Evolutionary conservation across 805 yeast genomes (phyloP).

Genomic region (Wickerhamomyces rabaulensis): DNA sequence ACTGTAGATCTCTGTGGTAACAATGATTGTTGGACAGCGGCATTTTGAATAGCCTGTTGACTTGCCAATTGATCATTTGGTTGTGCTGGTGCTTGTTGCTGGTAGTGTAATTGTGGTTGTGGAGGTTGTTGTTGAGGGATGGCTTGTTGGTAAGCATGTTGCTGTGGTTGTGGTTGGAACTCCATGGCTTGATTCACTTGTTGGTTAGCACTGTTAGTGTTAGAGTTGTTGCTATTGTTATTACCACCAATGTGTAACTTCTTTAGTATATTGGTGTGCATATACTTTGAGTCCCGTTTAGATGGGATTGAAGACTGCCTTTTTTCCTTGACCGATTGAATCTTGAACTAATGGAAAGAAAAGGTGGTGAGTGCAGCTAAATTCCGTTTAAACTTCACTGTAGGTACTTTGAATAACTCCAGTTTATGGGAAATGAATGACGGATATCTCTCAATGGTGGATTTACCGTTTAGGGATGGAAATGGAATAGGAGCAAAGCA

Average conservation of each 20-base stretch:
- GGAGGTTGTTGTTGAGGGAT: background rate
- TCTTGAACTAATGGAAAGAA: background rate
- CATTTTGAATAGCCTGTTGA: conserved; percentile 1
- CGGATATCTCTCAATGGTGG: no score
- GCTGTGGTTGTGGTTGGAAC: background rate
- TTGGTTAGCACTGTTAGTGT: background rate
- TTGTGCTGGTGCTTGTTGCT: background rate
- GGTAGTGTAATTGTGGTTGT: conserved; percentile 1
- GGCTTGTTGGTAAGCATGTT: conserved; percentile 1
- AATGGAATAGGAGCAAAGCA: no score
- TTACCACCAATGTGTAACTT: conserved; percentile 10
- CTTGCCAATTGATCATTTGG: background rate
- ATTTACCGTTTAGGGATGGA: no score
- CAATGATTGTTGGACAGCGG: conserved; percentile 16
- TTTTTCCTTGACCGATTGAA: background rate
- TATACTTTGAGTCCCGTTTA: background rate
- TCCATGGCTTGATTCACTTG: background rate
- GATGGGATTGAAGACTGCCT: background rate
- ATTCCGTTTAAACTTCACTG: no score
- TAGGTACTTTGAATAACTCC: no score
- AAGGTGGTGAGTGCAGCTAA: no score
- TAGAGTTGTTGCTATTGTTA: background rate
- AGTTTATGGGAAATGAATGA: no score
- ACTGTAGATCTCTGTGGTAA: conserved; percentile 24
- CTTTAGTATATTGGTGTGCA: conserved; percentile 7